A percentile compares a stretch with the other conserved stretches of the same genome.
Evolutionary conservation across 495 filamentous ascomycete genomes (phyloP).

Genomic region (Penicillium steckii): DNA sequence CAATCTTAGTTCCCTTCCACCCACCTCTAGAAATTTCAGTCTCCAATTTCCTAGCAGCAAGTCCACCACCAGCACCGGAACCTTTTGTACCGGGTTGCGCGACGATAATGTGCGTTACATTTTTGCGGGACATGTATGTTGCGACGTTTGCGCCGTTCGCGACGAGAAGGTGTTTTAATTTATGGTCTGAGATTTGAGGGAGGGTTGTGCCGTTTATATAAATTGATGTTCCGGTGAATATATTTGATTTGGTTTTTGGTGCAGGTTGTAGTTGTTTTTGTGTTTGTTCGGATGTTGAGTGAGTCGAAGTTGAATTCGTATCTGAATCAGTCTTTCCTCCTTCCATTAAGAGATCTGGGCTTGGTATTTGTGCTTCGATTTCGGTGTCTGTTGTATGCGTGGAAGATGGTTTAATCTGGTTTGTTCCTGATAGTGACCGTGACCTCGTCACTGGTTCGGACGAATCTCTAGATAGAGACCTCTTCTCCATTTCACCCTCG

Average conservation of each 20-base stretch:
- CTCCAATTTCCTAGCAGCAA: conserved; percentile 79
- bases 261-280: neutral
- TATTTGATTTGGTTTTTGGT: conserved; percentile 13
- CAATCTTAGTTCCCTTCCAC: conserved; percentile 68
- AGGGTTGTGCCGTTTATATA: conserved; percentile 89
- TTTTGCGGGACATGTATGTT: conserved; percentile 63
- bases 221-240: conserved; percentile 68
- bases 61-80: conserved; percentile 68
- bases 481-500: neutral
- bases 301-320: too few relatives aligned
- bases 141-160: conserved; percentile 70
- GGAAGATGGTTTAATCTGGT: too few relatives aligned
- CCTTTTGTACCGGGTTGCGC: conserved; percentile 48
- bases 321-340: too few relatives aligned
- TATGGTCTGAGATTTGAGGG: conserved; percentile 80
- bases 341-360: too few relatives aligned
- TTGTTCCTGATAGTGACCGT: too few relatives aligned
- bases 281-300: neutral
- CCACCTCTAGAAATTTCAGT: conserved; percentile 68
- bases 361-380: too few relatives aligned
- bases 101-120: conserved; percentile 85
- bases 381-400: too few relatives aligned
- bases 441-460: too few relatives aligned
- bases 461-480: neutral
- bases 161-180: conserved; percentile 74